These are phyloP conservation scores for Chalciporus piperatus DNA, from an alignment of 768 basidiomycete species.

Conservation along the genomic window DNA sequence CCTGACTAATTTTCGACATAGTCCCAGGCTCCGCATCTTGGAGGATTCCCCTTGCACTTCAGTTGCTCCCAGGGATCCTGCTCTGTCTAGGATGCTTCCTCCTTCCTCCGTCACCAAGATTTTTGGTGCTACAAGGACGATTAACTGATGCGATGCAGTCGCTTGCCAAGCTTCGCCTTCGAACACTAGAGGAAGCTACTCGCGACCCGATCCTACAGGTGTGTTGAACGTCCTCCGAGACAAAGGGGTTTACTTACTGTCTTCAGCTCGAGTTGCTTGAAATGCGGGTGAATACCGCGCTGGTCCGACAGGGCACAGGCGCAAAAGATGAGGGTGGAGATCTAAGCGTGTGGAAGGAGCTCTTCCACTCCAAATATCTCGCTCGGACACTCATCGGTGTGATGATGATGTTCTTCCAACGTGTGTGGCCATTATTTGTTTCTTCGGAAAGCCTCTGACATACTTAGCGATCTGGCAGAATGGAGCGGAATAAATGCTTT, in stretches of 20 bases:
- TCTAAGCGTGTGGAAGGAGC: constrained; percentile 47
- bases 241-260: not conserved
- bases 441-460: not conserved
- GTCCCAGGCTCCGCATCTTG: constrained; percentile 67
- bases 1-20: constrained; percentile 21
- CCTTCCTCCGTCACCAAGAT: constrained; percentile 49
- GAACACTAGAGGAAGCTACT: constrained; percentile 43
- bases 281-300: constrained; percentile 64
- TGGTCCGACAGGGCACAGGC: constrained; percentile 41
- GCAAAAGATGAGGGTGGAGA: constrained; percentile 15
- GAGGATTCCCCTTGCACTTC: constrained; percentile 74
- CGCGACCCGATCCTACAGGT: constrained; percentile 54
- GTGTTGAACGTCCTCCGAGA: not conserved
- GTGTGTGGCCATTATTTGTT: constrained; percentile 39
- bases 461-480: constrained; percentile 41
- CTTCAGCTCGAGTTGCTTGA: constrained; percentile 68
- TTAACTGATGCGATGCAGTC: constrained; percentile 56
- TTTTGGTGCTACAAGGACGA: constrained; percentile 47
- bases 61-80: constrained; percentile 65
- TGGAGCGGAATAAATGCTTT: constrained; percentile 88
- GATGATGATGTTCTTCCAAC: constrained; percentile 81
- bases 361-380: constrained; percentile 54
- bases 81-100: constrained; percentile 58
- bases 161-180: constrained; percentile 51
- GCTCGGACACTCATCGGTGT: constrained; percentile 68